phyloP scores from a whole-genome alignment of 768 basidiomycete genomes.

The Rhodotorula sphaerocarpa region DNA sequence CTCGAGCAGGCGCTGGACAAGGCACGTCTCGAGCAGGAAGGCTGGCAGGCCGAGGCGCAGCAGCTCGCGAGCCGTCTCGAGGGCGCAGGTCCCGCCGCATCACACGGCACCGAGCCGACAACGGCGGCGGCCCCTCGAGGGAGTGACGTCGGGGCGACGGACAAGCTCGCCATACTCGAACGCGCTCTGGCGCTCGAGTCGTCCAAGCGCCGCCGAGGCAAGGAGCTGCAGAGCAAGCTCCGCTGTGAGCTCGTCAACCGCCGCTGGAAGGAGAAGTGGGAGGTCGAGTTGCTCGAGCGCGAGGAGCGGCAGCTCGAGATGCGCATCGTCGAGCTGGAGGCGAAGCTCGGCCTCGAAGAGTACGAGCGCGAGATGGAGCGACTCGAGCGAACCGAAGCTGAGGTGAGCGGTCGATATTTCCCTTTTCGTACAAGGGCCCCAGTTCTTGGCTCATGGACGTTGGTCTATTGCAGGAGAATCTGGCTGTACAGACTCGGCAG shows the following conservation, averaged over 20 bases:
- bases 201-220: constrained; percentile 14
- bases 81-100: no score
- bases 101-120: not conserved
- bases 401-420: constrained; percentile 7
- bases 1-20: constrained; percentile 11
- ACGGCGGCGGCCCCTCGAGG: not conserved
- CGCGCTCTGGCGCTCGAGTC: constrained; percentile 10
- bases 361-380: constrained; percentile 2
- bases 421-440: no score
- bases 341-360: not conserved
- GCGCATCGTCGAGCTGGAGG: constrained; percentile 9
- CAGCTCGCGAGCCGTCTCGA: constrained; percentile 3
- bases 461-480: not conserved
- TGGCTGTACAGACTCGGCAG: not conserved
- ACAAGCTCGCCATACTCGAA: not conserved
- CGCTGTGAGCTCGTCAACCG: constrained; percentile 29
- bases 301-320: constrained; percentile 29
- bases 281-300: constrained; percentile 29
- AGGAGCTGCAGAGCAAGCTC: constrained; percentile 24
- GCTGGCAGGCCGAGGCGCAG: constrained; percentile 33
- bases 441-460: no score
- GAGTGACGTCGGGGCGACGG: not conserved
- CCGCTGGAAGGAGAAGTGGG: constrained; percentile 32
- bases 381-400: constrained; percentile 19
- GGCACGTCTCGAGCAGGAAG: constrained; percentile 17